phyloP scores from a whole-genome alignment of 1,139 yeast genomes.

The Yamadazyma epiphylla region DNA sequence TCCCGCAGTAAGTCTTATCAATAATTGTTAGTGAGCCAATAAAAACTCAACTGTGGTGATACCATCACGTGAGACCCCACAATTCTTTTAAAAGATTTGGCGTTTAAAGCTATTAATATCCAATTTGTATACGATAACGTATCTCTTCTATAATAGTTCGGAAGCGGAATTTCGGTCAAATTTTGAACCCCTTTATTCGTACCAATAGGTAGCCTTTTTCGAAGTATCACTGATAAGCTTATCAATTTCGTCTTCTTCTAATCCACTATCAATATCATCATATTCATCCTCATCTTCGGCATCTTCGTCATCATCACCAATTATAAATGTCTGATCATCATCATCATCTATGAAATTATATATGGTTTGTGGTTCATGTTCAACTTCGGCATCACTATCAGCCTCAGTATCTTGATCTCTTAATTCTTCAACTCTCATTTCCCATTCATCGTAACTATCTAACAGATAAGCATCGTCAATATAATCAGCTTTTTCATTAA shows the following conservation, averaged over 20 bases:
- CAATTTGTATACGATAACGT: no score
- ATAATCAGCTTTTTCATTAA: constrained; percentile 8
- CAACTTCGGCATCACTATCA: constrained; percentile 13
- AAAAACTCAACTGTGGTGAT: no score
- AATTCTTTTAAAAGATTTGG: no score
- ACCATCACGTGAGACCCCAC: no score
- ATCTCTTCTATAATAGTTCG: no score
- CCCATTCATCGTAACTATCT: constrained; percentile 17
- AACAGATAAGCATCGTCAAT: constrained; percentile 15
- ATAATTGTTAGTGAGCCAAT: no score
- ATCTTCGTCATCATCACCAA: constrained; percentile 11
- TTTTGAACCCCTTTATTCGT: no score
- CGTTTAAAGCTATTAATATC: no score
- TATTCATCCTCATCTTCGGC: constrained; percentile 14
- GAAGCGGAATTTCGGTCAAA: no score
- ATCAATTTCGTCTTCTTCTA: constrained; percentile 1
- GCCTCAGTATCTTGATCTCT: constrained; percentile 10
- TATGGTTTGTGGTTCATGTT: constrained; percentile 3
- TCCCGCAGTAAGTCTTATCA: no score
- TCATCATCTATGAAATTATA: constrained; percentile 12
- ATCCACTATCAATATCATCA: constrained; percentile 6
- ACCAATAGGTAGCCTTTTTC: constrained; percentile 8
- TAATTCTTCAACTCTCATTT: constrained; percentile 11
- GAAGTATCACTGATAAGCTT: constrained; percentile 6
- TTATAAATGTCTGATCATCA: constrained; percentile 17